These are phyloP conservation scores for Colletotrichum sp. DNA, from an alignment of 2,329 filamentous ascomycete genomes.

Conservation along the genomic window DNA sequence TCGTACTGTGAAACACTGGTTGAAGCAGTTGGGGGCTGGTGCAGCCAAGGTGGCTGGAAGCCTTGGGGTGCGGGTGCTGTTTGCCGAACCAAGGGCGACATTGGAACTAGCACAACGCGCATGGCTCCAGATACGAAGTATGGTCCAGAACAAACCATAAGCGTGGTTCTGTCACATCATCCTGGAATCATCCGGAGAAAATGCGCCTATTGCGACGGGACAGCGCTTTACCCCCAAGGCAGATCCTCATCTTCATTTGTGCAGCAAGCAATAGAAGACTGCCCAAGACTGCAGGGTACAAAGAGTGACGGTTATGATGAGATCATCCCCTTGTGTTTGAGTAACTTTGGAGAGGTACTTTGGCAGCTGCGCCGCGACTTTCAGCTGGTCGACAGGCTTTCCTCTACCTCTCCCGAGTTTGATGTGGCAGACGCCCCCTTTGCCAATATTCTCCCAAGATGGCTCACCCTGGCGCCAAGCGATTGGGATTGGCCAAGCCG, in stretches of 20 bases:
- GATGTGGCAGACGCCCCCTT: neutral
- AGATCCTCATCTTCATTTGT: neutral
- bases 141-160: neutral
- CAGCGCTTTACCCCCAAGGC: neutral
- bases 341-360: neutral
- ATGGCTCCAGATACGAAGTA: neutral
- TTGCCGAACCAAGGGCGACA: neutral
- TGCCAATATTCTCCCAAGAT: neutral
- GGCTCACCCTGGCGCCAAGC: neutral
- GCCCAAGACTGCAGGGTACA: neutral
- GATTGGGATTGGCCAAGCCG: neutral
- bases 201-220: neutral
- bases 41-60: neutral
- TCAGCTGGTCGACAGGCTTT: neutral
- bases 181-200: neutral
- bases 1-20: slow-evolving; percentile 7
- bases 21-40: neutral
- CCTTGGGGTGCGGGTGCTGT: neutral
- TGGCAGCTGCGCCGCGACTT: neutral
- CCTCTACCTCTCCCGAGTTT: neutral
- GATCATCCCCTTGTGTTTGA: neutral
- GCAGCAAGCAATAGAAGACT: neutral
- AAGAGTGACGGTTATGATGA: neutral
- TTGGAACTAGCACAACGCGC: neutral
- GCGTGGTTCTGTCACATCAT: neutral